These are phyloP conservation scores for Paraglomus brasilianum DNA, from an alignment of 192 early-diverging fungal genomes.

Conservation along the genomic window DNA sequence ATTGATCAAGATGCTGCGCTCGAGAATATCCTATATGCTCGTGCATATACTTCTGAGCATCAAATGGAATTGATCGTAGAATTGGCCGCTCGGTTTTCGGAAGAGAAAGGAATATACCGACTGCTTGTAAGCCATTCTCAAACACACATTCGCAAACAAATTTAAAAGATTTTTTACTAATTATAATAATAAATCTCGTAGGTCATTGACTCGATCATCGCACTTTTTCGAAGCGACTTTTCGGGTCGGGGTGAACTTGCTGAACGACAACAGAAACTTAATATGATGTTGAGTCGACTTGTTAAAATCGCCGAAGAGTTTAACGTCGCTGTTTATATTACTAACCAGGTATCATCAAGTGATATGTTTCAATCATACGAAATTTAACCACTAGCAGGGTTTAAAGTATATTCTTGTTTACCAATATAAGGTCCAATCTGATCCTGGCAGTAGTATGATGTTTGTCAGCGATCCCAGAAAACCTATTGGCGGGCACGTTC, in stretches of 20 bases:
- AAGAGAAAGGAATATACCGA: constrained; percentile 60
- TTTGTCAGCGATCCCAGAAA: constrained; percentile 90
- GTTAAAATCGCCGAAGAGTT: constrained; percentile 81
- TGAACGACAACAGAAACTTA: constrained; percentile 81
- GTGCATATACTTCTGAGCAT: constrained; percentile 83
- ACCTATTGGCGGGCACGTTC: constrained; percentile 77
- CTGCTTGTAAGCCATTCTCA: constrained; percentile 45
- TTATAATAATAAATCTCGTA: constrained; percentile 24
- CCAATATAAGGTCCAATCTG: constrained; percentile 41
- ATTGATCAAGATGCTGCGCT: constrained; percentile 61
- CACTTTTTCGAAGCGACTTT: constrained; percentile 80
- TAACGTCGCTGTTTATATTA: constrained; percentile 80
- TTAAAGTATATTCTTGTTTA: constrained; percentile 13
- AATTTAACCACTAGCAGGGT: not conserved
- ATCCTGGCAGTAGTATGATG: constrained; percentile 62
- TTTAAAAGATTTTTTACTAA: not conserved
- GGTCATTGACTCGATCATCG: constrained; percentile 80
- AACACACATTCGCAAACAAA: not conserved
- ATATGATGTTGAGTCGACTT: constrained; percentile 69
- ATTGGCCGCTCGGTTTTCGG: constrained; percentile 69
- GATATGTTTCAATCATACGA: not conserved
- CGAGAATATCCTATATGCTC: constrained; percentile 76
- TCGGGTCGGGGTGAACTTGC: constrained; percentile 82
- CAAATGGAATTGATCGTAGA: constrained; percentile 80
- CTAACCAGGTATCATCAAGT: constrained; percentile 61